Percentiles rank a stretch among this genome's conserved stretches.
These are phyloP conservation scores for Maudiozyma pseudohumilis DNA, from an alignment of 805 yeast species.

Conservation along the genomic window DNA sequence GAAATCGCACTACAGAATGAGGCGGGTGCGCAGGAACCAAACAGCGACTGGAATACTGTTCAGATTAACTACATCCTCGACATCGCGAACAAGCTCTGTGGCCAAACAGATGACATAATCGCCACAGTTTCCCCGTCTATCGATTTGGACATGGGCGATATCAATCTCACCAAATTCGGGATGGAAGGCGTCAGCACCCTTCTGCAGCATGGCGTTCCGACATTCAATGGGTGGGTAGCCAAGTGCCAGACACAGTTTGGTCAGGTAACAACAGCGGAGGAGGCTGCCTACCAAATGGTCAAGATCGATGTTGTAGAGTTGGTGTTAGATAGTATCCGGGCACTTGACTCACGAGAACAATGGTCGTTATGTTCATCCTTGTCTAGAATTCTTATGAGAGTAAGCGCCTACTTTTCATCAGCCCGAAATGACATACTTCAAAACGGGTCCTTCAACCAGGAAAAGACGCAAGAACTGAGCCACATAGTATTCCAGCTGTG, in stretches of 20 bases:
- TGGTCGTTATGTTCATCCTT: conserved; percentile 19
- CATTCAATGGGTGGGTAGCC: no score
- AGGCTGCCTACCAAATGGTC: conserved; percentile 5
- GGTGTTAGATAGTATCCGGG: conserved; percentile 9
- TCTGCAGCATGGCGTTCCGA: no score
- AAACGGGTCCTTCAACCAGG: conserved; percentile 5
- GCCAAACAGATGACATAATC: conserved; percentile 15
- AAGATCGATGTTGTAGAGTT: conserved; percentile 15
- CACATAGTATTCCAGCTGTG: conserved; percentile 21
- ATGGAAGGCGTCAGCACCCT: conserved; percentile 11
- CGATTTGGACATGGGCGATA: conserved; percentile 6
- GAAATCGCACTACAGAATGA: conserved; percentile 14
- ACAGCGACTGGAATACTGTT: conserved; percentile 7
- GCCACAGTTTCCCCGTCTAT: background rate
- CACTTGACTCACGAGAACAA: conserved; percentile 1
- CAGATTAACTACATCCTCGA: conserved; percentile 19
- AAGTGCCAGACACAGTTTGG: no score
- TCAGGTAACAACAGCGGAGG: no score
- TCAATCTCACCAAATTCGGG: conserved; percentile 8
- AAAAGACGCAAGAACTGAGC: conserved; percentile 16
- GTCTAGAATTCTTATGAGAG: conserved; percentile 11
- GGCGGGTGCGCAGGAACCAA: background rate
- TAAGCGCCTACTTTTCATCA: conserved; percentile 10
- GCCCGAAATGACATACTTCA: conserved; percentile 7
- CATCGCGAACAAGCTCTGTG: conserved; percentile 8